These are phyloP conservation scores for Phytophthora quininea DNA, from an alignment of 352 stramenopile genomes.

Conservation along the genomic window DNA sequence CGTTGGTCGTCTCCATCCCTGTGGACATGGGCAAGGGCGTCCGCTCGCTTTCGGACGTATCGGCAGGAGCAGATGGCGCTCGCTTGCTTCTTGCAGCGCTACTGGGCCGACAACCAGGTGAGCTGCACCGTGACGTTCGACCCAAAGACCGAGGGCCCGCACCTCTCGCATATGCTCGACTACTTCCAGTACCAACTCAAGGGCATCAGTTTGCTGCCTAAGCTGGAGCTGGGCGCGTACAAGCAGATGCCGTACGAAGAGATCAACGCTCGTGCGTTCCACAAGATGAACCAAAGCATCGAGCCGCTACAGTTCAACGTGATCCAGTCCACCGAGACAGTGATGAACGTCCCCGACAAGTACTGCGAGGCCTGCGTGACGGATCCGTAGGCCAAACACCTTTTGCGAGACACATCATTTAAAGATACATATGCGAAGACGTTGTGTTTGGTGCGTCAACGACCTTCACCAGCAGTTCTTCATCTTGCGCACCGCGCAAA, in stretches of 20 bases:
- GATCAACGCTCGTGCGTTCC: constrained; percentile 79
- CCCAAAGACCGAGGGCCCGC: constrained; percentile 73
- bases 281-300: constrained; percentile 46
- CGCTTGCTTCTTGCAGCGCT: constrained; percentile 91
- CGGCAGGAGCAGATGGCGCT: constrained; percentile 93
- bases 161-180: constrained; percentile 86
- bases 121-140: constrained; percentile 95
- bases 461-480: background rate
- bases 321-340: constrained; percentile 35
- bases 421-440: constrained; percentile 1
- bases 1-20: constrained; percentile 91
- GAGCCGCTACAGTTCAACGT: constrained; percentile 52
- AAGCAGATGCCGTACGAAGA: constrained; percentile 93
- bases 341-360: constrained; percentile 56
- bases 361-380: constrained; percentile 60
- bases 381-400: constrained; percentile 8
- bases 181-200: constrained; percentile 96
- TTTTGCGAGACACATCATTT: constrained; percentile 9
- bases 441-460: background rate
- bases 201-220: constrained; percentile 89
- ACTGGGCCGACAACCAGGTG: constrained; percentile 96
- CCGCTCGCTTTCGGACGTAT: constrained; percentile 84
- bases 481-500: background rate
- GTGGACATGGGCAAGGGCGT: constrained; percentile 89
- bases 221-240: constrained; percentile 83